Percentiles rank a stretch among this genome's conserved stretches.
These are phyloP conservation scores for Pulveroboletus sp. DNA, from an alignment of 768 basidiomycete species.

Conservation along the genomic window DNA sequence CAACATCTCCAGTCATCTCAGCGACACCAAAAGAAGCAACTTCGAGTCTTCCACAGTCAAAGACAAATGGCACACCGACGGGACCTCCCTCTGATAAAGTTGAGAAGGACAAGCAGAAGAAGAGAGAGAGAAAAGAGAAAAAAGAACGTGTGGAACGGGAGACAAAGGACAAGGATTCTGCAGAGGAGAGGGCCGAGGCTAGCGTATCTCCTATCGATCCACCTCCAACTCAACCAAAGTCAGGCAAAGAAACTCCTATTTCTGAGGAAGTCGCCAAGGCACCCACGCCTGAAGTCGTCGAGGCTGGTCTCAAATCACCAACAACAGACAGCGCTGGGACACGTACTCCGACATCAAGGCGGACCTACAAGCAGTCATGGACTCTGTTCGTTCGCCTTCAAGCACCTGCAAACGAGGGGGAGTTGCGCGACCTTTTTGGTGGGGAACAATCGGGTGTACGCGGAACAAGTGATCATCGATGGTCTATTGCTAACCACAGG, in stretches of 20 bases:
- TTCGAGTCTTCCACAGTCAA: conserved; percentile 29
- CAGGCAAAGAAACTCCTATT: conserved; percentile 38
- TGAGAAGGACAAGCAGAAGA: conserved; percentile 55
- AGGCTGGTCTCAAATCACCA: conserved; percentile 47
- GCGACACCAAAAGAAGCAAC: conserved; percentile 34
- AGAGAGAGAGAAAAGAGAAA: conserved; percentile 59
- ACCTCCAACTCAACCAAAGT: conserved; percentile 25
- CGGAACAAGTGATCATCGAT: conserved; percentile 6
- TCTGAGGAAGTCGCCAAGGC: conserved; percentile 23
- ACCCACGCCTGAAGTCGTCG: conserved; percentile 24
- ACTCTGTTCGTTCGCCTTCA: conserved; percentile 78
- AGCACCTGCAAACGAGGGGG: conserved; percentile 50
- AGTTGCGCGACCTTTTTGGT: conserved; percentile 72
- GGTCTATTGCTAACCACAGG: not conserved
- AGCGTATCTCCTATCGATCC: conserved; percentile 24
- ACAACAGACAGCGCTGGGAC: conserved; percentile 55
- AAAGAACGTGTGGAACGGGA: conserved; percentile 47
- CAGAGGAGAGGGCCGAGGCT: conserved; percentile 32
- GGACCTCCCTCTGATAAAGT: conserved; percentile 40
- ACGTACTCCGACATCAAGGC: conserved; percentile 67
- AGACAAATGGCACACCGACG: conserved; percentile 31
- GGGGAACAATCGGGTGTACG: conserved; percentile 65
- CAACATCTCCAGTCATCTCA: conserved; percentile 32
- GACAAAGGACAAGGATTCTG: conserved; percentile 34
- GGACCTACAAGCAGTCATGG: conserved; percentile 69